A percentile compares a stretch with the other conserved stretches of the same genome.
Conservation (phyloP, 2,329 filamentous ascomycete species). For the Hansfordia pulvinata region DNA sequence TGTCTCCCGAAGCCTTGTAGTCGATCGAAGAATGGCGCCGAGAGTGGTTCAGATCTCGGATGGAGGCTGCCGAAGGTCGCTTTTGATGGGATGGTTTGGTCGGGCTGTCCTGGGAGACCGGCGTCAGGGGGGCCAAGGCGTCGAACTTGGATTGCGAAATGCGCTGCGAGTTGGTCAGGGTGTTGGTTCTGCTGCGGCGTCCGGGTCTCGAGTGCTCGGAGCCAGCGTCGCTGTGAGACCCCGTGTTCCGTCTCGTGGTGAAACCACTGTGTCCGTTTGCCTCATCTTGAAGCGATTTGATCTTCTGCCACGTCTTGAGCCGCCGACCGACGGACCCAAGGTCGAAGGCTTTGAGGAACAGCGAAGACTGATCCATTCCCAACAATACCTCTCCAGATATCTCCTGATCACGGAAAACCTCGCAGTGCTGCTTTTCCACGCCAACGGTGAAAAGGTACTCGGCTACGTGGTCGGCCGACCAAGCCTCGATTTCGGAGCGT, state of each 20-base stretch:
- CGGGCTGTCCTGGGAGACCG: conserved; percentile 31
- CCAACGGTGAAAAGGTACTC: conserved; percentile 78
- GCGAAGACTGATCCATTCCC: conserved; percentile 87
- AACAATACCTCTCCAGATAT: conserved; percentile 88
- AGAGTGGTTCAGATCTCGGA: conserved; percentile 71
- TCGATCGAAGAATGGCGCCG: conserved; percentile 82
- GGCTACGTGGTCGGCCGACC: conserved; percentile 72
- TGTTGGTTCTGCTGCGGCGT: conserved; percentile 42
- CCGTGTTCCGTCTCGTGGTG: conserved; percentile 35
- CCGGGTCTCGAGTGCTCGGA: conserved; percentile 35
- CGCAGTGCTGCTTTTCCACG: conserved; percentile 80
- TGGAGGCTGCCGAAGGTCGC: conserved; percentile 66
- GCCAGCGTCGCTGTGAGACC: conserved; percentile 43
- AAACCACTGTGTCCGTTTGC: conserved; percentile 39
- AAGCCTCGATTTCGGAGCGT: conserved; percentile 59
- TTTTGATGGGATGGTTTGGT: conserved; percentile 35
- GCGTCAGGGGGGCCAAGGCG: conserved; percentile 24
- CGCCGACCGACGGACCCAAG: conserved; percentile 80
- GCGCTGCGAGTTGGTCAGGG: conserved; percentile 34
- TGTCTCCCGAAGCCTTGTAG: conserved; percentile 42
- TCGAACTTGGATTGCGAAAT: conserved; percentile 40
- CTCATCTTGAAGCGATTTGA: conserved; percentile 83
- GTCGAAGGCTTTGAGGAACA: conserved; percentile 93
- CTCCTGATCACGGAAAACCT: conserved; percentile 91
- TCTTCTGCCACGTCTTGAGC: conserved; percentile 92